Conservation (phyloP, 306 rosid genomes). For the Lathyrus sativus region DNA sequence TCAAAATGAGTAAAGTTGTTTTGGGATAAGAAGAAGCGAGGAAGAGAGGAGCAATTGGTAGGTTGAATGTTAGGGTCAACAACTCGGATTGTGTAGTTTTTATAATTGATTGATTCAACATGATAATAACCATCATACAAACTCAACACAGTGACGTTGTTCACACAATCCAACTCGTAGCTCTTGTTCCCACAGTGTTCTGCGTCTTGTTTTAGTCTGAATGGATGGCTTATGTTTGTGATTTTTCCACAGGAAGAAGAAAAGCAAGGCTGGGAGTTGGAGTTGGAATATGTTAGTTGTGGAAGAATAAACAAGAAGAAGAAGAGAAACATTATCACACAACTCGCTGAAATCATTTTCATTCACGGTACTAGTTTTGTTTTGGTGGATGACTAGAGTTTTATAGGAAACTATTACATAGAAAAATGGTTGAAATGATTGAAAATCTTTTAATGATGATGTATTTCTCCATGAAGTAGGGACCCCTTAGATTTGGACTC, state of each 20-base stretch:
- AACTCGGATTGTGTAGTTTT: slow-evolving; percentile 34
- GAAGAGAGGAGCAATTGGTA: slow-evolving; percentile 28
- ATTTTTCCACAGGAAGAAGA: slow-evolving; percentile 39
- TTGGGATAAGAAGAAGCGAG: not conserved
- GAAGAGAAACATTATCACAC: not conserved
- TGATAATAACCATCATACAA: not conserved
- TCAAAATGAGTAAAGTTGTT: not conserved
- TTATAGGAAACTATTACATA: no score
- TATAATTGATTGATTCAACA: slow-evolving; percentile 39
- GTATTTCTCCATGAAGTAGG: no score
- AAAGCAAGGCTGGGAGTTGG: not conserved
- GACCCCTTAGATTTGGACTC: no score
- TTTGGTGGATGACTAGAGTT: not conserved
- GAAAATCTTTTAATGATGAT: no score
- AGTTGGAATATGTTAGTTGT: not conserved
- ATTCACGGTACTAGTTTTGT: not conserved
- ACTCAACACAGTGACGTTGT: not conserved
- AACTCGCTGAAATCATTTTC: not conserved
- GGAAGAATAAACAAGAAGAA: not conserved
- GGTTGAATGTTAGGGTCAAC: slow-evolving; percentile 23
- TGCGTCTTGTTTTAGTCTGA: slow-evolving; percentile 24
- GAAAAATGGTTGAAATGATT: no score
- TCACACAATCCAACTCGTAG: slow-evolving; percentile 27
- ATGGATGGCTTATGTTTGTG: slow-evolving; percentile 37
- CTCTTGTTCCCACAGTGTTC: not conserved